Evolutionary conservation across 176 grass and related monocot genomes (phyloP), one percentile per base, ranked within the genome.

Genomic region (Bromus sterilis): DNA sequence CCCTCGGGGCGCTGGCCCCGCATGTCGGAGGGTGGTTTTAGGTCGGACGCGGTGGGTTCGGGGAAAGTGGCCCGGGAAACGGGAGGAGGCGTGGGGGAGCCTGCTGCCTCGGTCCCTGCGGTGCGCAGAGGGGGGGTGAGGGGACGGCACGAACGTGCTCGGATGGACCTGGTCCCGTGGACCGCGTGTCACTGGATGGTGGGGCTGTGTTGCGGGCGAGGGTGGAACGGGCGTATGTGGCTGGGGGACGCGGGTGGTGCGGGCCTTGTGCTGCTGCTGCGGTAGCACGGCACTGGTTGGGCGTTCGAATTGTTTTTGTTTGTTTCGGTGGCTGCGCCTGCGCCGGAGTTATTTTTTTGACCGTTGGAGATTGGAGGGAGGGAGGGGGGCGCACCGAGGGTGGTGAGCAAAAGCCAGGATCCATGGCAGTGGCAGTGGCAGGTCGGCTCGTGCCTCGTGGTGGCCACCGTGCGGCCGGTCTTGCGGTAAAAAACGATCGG

Each of bases 331-430:
- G 33, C 34, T 21, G 69, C 43, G 25, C 32, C 34, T 21, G 69
- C 43, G 25, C 32, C 39, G 8, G 11, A 73, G 66, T 40, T 36
- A 25, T 14, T 8, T 68, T 70, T 82, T 36, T 42, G 53, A 82
- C 86, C 79, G 79, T 87, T 87, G 74, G 32, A 53, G 72, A n/a
- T 51, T 60, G 70, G n/a, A n/a, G n/a, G n/a, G 46, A 53, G 72
- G 32, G 63, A 69, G 70, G 13, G 31, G 60, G 62, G 8, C n/a
- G 11, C 39, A 26, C 68, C 23, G 2, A 28, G 39, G 61, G 55
- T 7, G n/a, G 2, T 56, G 16, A 4, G 8, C n/a, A 24, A 43
- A 53, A 9, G 28, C 11, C 29, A 31, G 14, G 35, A 70, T 56
- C 71, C 10, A 8, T 57, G 53, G 74, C n/a, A n/a, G n/a, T n/a